Base-by-base conservation (phyloP, 2,329 filamentous ascomycete species). In the Fusarium anguioides region DNA sequence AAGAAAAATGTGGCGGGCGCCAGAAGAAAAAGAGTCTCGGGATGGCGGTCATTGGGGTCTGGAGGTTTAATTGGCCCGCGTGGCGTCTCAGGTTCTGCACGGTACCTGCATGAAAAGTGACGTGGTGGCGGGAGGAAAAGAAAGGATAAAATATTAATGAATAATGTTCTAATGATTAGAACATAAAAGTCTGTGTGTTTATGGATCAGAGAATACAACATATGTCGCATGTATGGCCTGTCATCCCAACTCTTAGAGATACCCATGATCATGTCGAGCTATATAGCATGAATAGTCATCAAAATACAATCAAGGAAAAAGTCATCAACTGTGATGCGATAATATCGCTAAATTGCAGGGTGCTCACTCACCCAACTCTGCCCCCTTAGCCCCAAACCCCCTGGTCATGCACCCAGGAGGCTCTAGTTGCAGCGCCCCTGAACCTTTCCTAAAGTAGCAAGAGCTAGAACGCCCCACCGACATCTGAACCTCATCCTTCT, bases 71-170 rank as follows among this genome's bases (percentile, higher is more conserved):
- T 78, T 78, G 76, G 76, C 67, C 63, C 48, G 40, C 60, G 58
- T 63, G 53, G 69, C 72, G 77, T 78, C 77, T 78, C 77, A 77
- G 69, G 56, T 72, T 69, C 59, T 66, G 68, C 41, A 57, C 60
- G 42, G 71, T 73, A 73, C 71, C 71, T 73, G 71, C 71, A 72
- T 73, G 55, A 52, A 60, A 48, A 54, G 54, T 67, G 65, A 73
- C 58, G 67, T 67, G 67, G 55, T 70, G 68, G 60, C 62, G 60
- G 60, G 61, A 21, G 36, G 36, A 21, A 11, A 23, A 6, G 2
- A 31, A 31, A 21, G 29, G 35, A 50, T 24, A 35, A n/a, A 24
- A 21, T 18, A 20, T 12, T 35, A 37, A 46, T 33, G 26, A 31
- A n/a, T 29, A 29, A 11, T 29, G 14, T 8, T 20, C 31, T 17